Conservation (phyloP, 345 rosid genomes). For the Clarkia xantiana region DNA sequence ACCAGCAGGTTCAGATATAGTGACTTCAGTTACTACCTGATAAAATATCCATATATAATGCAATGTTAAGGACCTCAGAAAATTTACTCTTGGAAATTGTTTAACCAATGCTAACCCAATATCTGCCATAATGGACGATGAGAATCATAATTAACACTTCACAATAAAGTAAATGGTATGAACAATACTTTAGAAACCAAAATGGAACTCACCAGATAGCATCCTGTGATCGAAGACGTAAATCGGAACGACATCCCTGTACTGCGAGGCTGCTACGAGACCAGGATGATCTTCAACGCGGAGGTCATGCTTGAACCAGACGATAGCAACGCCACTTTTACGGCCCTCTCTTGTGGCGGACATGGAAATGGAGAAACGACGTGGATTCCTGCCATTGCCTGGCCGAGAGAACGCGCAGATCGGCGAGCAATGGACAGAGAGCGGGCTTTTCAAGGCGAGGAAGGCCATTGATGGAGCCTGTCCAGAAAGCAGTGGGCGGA, state of each 20-base stretch:
- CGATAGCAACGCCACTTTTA: constrained; percentile 33
- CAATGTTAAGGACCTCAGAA: no score
- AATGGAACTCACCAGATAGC: constrained; percentile 20
- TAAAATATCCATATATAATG: no score
- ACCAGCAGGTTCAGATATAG: no score
- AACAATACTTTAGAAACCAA: background rate
- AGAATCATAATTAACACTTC: no score
- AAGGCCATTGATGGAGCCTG: constrained; percentile 25
- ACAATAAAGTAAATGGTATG: background rate
- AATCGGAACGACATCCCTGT: constrained; percentile 38
- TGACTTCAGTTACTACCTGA: no score
- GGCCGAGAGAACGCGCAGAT: constrained; percentile 4
- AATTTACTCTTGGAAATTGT: no score
- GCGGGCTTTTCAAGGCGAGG: constrained; percentile 21
- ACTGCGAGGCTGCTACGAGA: constrained; percentile 38
- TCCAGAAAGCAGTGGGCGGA: constrained; percentile 2
- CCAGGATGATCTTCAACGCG: constrained; percentile 84
- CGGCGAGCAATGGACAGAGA: constrained; percentile 9
- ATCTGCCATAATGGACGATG: no score
- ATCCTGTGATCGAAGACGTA: constrained; percentile 73
- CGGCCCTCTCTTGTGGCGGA: constrained; percentile 1
- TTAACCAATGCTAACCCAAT: no score
- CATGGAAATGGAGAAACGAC: constrained; percentile 1
- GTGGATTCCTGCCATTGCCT: background rate
- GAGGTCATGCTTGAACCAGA: constrained; percentile 92